phyloP scores from a whole-genome alignment of 139 green algal genomes.

The Pycnococcus provasolii region DNA sequence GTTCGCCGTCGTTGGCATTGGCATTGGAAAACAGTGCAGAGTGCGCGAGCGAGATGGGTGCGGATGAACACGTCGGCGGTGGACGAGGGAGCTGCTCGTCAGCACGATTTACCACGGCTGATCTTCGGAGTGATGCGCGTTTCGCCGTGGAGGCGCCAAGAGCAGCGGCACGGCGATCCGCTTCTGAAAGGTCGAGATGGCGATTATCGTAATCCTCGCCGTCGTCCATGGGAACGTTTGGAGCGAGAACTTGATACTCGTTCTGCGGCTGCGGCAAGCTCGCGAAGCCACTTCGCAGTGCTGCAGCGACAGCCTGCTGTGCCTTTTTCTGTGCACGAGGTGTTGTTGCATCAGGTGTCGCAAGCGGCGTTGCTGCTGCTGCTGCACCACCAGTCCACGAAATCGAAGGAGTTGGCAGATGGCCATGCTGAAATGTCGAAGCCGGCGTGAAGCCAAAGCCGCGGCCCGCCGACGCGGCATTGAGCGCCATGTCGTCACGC shows the following conservation, averaged over 20 bases:
- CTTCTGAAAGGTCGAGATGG: not conserved
- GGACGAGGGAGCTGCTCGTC: no score
- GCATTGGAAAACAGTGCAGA: no score
- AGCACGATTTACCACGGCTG: no score
- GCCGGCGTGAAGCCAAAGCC: not conserved
- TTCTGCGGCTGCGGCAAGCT: constrained; percentile 73
- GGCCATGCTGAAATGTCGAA: not conserved
- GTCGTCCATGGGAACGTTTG: not conserved
- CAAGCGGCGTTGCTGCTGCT: constrained; percentile 37
- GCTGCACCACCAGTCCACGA: constrained; percentile 12
- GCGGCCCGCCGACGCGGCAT: not conserved
- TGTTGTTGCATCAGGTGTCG: constrained; percentile 77
- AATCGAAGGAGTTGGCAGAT: not conserved
- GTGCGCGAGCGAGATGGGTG: no score
- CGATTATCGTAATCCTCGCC: constrained; percentile 19
- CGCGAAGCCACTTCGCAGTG: constrained; percentile 54
- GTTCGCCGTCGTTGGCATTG: no score
- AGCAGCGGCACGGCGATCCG: no score
- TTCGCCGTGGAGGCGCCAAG: no score
- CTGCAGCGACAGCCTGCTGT: constrained; percentile 31
- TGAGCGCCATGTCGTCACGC: not conserved
- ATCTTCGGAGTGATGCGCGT: no score
- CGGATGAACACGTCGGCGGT: no score
- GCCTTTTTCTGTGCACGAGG: constrained; percentile 3
- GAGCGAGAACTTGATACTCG: constrained; percentile 57